These are phyloP conservation scores for Suillus tomentosus DNA, from an alignment of 768 basidiomycete species.

Conservation along the genomic window DNA sequence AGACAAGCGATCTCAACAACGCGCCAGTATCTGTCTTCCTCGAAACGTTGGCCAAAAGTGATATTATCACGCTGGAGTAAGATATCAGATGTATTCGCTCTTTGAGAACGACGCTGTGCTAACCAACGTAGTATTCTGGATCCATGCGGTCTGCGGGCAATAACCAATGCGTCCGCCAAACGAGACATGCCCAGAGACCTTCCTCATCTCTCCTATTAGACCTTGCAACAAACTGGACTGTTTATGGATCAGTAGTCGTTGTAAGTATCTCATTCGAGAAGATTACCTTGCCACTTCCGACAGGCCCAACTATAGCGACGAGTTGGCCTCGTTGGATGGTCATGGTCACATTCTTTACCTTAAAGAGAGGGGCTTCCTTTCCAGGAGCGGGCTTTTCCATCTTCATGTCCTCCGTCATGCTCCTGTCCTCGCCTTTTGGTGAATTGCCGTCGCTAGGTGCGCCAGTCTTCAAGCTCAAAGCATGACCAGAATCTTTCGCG, in stretches of 20 bases:
- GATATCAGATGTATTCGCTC: neutral
- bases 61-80: constrained; percentile 59
- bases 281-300: constrained; percentile 66
- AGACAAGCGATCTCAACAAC: constrained; percentile 60
- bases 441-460: constrained; percentile 3
- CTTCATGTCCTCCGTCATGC: constrained; percentile 14
- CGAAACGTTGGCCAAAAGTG: constrained; percentile 63
- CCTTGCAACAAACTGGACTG: constrained; percentile 60
- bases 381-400: constrained; percentile 16
- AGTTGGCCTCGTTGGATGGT: constrained; percentile 57
- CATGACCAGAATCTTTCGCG: constrained; percentile 14
- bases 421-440: neutral
- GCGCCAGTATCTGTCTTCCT: constrained; percentile 67
- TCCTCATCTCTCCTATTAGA: constrained; percentile 74
- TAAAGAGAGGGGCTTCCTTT: constrained; percentile 37
- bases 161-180: constrained; percentile 73
- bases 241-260: neutral
- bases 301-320: constrained; percentile 65
- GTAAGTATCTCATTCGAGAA: neutral
- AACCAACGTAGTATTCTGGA: constrained; percentile 67
- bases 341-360: constrained; percentile 51
- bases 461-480: constrained; percentile 1
- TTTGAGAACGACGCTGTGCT: neutral
- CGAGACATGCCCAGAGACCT: constrained; percentile 48
- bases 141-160: constrained; percentile 77